phyloP scores from a whole-genome alignment of 768 basidiomycete genomes.

The Piloderma croceum region DNA sequence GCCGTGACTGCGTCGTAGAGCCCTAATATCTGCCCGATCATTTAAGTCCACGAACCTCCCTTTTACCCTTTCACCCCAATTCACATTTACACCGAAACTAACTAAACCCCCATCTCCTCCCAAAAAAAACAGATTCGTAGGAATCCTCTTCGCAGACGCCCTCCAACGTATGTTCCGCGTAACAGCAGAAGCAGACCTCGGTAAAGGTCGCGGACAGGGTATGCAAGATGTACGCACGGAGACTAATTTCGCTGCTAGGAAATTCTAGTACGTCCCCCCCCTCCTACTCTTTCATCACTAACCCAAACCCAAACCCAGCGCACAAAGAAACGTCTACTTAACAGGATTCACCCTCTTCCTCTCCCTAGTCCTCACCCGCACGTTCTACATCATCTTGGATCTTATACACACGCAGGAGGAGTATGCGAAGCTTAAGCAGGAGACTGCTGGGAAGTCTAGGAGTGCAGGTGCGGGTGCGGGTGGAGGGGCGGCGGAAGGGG shows the following conservation, averaged over 20 bases:
- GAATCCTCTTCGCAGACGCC: constrained; percentile 84
- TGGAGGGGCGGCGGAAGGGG: constrained; percentile 16
- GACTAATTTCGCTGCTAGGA: constrained; percentile 84
- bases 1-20: no score
- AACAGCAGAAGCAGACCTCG: constrained; percentile 62
- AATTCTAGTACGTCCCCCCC: constrained; percentile 71
- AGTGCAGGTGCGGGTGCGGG: constrained; percentile 28
- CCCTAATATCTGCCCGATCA: no score
- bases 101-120: no score
- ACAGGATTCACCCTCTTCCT: constrained; percentile 94
- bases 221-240: constrained; percentile 67
- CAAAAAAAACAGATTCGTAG: constrained; percentile 58
- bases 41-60: no score
- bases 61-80: no score
- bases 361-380: constrained; percentile 88
- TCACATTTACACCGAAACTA: no score
- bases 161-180: constrained; percentile 89
- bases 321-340: constrained; percentile 88
- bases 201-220: constrained; percentile 48
- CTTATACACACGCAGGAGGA: constrained; percentile 88
- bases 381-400: constrained; percentile 88
- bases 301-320: no score
- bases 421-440: constrained; percentile 75
- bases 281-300: not conserved
- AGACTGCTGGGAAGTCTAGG: constrained; percentile 22